Evolutionary conservation across 192 early-diverging fungal species (phyloP), one percentile per base, ranked within the genome.

Genomic region (Chytriomyces confervae): DNA sequence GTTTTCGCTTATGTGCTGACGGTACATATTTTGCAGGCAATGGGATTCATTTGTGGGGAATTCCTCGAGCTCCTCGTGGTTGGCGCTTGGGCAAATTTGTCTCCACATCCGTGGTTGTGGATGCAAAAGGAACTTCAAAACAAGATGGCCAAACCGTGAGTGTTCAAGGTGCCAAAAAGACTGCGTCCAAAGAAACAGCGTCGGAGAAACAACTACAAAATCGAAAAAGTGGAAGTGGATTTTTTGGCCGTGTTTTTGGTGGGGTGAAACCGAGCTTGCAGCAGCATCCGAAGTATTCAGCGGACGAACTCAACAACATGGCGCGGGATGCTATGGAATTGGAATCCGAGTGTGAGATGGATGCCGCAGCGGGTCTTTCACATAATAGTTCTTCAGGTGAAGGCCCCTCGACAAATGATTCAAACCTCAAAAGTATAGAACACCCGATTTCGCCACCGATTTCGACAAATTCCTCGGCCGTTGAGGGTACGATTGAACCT

Each of bases 271-370:
- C 74, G 46, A 64, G 64, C 16, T 49, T 64, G 47, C 50, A 2
- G 50, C 50, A 70, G n/a, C 74, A 74, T 74, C 72, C 72, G 43
- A 76, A 76, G 36, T 76, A 50, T 66, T 50, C 63, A 6, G 74
- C 74, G 16, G 74, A 76, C 24, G 74, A 76, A 36, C 50, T 76
- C 10, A 76, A 61, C 2, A 46, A 43, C 49, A 76, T 76, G 74
- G 74, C 74, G 27, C 7, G 50, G 49, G 74, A 76, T 3, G 74
- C 74, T 11, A 76, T 76, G 74, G 69, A n/a, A 7, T 29, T 76
- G 74, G 69, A n/a, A 7, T 29, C 50, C 5, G 69, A n/a, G 7
- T n/a, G 2, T 70, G n/a, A 47, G n/a, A 5, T 24, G 29, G 10
- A n/a, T 29, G 24, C 66, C 18, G 36, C 36, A 36, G 36, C 36